These are phyloP conservation scores for Saccharomycopsis schoenii DNA, from an alignment of 805 yeast genomes.

Conservation along the genomic window DNA sequence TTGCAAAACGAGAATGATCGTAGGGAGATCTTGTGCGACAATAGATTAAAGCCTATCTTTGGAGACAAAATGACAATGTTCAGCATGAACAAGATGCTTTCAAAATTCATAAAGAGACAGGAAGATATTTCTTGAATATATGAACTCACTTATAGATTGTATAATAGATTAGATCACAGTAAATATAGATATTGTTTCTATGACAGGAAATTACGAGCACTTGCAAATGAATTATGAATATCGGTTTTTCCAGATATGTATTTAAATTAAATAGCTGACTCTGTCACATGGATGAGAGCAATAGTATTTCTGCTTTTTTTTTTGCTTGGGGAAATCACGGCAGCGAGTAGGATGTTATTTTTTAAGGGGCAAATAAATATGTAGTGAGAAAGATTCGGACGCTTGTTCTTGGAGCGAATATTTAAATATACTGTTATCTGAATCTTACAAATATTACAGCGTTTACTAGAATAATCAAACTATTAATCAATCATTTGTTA, in stretches of 20 bases:
- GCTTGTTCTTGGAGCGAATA: neutral
- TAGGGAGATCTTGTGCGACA: slow-evolving; percentile 58
- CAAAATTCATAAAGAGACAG: slow-evolving; percentile 21
- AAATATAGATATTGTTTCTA: too few species aligned
- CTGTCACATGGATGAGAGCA: neutral
- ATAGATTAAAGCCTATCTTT: slow-evolving; percentile 43
- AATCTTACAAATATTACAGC: neutral
- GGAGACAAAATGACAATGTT: slow-evolving; percentile 53
- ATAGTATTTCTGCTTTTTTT: too few species aligned
- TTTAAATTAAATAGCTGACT: too few species aligned
- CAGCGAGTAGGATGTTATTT: neutral
- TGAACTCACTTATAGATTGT: neutral
- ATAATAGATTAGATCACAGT: too few species aligned
- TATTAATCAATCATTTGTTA: too few species aligned
- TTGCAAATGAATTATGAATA: neutral
- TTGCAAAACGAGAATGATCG: slow-evolving; percentile 61
- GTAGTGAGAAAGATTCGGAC: too few species aligned
- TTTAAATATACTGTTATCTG: neutral
- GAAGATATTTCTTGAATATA: neutral
- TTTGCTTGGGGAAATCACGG: neutral
- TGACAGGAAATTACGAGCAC: too few species aligned
- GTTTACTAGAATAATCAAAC: neutral
- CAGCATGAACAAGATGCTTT: slow-evolving; percentile 43
- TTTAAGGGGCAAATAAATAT: neutral
- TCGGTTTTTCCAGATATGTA: neutral